Evolutionary conservation across 768 basidiomycete species (phyloP).

Genomic region (Mycena pura): DNA sequence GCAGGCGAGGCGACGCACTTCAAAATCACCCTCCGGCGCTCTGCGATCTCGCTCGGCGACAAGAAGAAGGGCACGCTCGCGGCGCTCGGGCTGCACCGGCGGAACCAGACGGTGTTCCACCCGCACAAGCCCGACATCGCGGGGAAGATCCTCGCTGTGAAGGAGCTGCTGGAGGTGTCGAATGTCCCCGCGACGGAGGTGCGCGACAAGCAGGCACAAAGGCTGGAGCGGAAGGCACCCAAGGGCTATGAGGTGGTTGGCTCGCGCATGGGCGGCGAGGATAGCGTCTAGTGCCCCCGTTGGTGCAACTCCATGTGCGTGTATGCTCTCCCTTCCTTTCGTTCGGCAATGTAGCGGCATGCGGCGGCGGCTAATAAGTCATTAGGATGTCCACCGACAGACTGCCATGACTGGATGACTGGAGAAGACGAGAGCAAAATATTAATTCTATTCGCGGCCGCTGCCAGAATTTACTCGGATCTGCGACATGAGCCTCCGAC

Average conservation of each 20-base stretch:
- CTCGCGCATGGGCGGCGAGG: constrained; percentile 18
- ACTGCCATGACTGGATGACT: neutral
- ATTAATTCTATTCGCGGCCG: no score
- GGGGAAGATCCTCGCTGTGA: constrained; percentile 86
- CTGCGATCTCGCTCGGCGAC: constrained; percentile 81
- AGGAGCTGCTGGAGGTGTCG: constrained; percentile 88
- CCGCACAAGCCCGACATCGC: constrained; percentile 75
- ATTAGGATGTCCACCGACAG: neutral
- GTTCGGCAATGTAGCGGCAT: no score
- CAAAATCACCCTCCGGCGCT: constrained; percentile 89
- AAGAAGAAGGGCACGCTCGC: constrained; percentile 75
- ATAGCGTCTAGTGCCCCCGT: constrained; percentile 8
- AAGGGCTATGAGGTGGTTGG: constrained; percentile 72
- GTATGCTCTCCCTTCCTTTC: no score
- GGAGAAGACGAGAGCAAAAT: neutral
- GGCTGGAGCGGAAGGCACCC: constrained; percentile 66
- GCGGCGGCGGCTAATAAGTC: neutral
- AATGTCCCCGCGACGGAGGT: constrained; percentile 79
- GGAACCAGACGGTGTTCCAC: constrained; percentile 87
- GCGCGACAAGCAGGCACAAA: constrained; percentile 72
- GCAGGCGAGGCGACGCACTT: constrained; percentile 68
- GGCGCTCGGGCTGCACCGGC: constrained; percentile 83
- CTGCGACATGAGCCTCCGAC: neutral
- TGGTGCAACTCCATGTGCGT: no score
- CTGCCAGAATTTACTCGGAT: neutral